Base-by-base conservation (phyloP, 805 yeast species). In the Grigorovia jiainica region DNA sequence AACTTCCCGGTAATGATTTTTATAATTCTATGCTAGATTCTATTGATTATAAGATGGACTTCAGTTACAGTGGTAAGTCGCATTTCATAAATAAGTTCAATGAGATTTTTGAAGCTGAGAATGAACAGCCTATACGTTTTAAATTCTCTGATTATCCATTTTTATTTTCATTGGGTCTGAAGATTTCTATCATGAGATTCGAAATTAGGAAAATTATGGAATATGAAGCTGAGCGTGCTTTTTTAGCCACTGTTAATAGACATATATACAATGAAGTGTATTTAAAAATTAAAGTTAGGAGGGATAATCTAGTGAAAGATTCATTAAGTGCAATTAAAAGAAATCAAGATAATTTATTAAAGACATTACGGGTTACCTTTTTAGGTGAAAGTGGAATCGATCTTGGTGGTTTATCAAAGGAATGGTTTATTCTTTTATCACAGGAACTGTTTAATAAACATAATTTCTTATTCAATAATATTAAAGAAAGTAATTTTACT, bases 321-420 rank as follows among this genome's bases (percentile, higher is more conserved):
- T 87, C 97, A 1, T 60, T 92, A 35, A 64, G 75, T 7, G 70
- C 76, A 25, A 75, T 82, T 29, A 73, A 78, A 50, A 61, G 68
- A 3, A 76, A 76, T 51, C 70, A 67, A 34, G 58, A 60, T 9
- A 85, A 84, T 53, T 67, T 87, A 44, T 78, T 82, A 51, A 87
- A 89, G 54, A 74, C 86, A 1, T 61, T 90, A 24, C 72, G 77
- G 47, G 81, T 92, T 7, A 89, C 84, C 52, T 90, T 92, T 58
- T 65, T 81, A 4, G 79, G 79, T 45, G 98, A 90, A 55, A 94
- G 89, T 0, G 98, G 97, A 0, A 75, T 90, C 18, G 98, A 90
- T 65, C 97, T 87, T 1, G 97, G 98, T 2, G 98, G 98, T 0
- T 69, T 90, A 44, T 77, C 82, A 52, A 89, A 87, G 55, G 98